Evolutionary conservation across 495 filamentous ascomycete species (phyloP), one percentile per base, ranked within the genome.

Genomic region (Neurospora pannonica): DNA sequence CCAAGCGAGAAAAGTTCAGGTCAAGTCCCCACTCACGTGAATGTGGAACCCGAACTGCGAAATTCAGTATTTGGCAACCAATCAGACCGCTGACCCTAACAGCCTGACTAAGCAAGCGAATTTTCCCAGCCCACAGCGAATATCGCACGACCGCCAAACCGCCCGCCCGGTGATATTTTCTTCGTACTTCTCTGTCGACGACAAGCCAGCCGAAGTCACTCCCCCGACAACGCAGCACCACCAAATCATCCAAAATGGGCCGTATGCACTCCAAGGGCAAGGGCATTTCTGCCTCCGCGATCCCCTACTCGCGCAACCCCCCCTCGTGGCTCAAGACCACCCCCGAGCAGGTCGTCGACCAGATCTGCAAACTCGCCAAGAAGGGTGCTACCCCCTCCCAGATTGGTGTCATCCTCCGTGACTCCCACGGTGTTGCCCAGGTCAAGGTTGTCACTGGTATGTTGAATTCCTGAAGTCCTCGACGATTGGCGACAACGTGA

Each of bases 201-300:
- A 80, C 73, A 28, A 74, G 36, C 71, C 19, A 69, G 46, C 71
- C 70, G 48, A 60, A 60, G 48, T 60, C 48, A 60, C 48, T 60
- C 36, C 71, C 46, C 73, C 74, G 60, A 77, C 80, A 71, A 73
- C 40, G 72, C 76, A 76, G 74, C 78, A 80, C 76, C 77, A 74
- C 82, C 81, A 81, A 76, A 79, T 83, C 79, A 86, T 79, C 80
- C 86, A 92, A 82, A 82, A 97, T 97, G 95, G 95, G 95, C 91
- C 91, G 96, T 87, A 91, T 99, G 89, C 97, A 99, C 93, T 92
- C 89, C 89, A 98, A 97, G 81, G 96, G 97, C 87, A 99, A 99
- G 92, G 97, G 97, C 85, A 98, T 98, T 84, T 92, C 93, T 72
- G 86, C 92, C 86, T 97, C 93, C 74, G 94, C 97, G 79, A 88